Evolutionary conservation across 2,329 filamentous ascomycete species (phyloP).

Genomic region (Neonectria coccinea): DNA sequence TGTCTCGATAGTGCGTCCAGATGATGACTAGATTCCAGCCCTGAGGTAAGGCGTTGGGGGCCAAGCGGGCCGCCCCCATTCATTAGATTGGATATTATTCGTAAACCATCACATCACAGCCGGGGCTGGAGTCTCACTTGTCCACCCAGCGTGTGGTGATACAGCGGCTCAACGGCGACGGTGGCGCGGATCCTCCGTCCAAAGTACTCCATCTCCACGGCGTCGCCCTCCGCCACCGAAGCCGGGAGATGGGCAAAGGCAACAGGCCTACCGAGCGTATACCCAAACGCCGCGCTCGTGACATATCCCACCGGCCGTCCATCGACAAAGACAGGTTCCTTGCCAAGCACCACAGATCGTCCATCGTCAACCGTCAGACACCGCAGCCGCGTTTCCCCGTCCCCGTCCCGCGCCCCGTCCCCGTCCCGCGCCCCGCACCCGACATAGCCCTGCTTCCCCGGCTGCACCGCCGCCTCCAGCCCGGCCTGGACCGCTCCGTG

Average conservation of each 20-base stretch:
- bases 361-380: slow-evolving; percentile 68
- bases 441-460: slow-evolving; percentile 61
- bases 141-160: slow-evolving; percentile 18
- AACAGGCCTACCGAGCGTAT: slow-evolving; percentile 68
- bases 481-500: slow-evolving; percentile 71
- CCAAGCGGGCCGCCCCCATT: too few species aligned
- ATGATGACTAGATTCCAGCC: too few species aligned
- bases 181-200: slow-evolving; percentile 65
- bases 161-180: slow-evolving; percentile 60
- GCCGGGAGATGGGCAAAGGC: slow-evolving; percentile 69
- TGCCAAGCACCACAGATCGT: slow-evolving; percentile 67
- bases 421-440: slow-evolving; percentile 62
- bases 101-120: too few species aligned
- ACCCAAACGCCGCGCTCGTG: slow-evolving; percentile 71
- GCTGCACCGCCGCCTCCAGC: slow-evolving; percentile 61
- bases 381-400: slow-evolving; percentile 43
- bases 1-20: too few species aligned
- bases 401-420: slow-evolving; percentile 48
- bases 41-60: too few species aligned
- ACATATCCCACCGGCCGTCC: slow-evolving; percentile 66
- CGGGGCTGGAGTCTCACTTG: not conserved
- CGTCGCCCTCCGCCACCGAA: slow-evolving; percentile 58
- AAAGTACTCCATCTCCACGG: slow-evolving; percentile 73
- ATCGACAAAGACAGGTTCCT: slow-evolving; percentile 68
- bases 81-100: too few species aligned